A percentile compares a stretch with the other conserved stretches of the same genome.
These are phyloP conservation scores for Seiridium unicorne DNA, from an alignment of 2,329 filamentous ascomycete genomes.

Conservation along the genomic window DNA sequence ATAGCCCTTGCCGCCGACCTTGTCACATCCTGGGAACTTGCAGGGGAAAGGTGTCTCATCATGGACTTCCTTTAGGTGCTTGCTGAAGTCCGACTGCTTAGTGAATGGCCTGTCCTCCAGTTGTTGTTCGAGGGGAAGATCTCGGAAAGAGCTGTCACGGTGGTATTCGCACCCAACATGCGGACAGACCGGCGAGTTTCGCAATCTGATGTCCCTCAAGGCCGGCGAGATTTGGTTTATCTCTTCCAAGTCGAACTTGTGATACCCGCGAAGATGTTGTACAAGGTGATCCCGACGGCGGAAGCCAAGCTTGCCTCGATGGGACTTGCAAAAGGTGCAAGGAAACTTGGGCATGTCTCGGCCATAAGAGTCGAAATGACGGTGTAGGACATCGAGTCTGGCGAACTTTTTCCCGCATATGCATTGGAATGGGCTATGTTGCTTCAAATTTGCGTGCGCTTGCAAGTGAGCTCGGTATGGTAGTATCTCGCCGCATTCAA, in stretches of 20 bases:
- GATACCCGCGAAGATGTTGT: constrained; percentile 35
- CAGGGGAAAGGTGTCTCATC: constrained; percentile 32
- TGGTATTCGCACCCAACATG: constrained; percentile 19
- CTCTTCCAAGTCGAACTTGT: constrained; percentile 26
- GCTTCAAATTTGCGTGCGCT: constrained; percentile 6
- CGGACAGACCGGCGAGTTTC: too few relatives aligned
- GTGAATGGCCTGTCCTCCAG: constrained; percentile 13
- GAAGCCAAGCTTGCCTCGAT: constrained; percentile 31
- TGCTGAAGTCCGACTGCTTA: constrained; percentile 24
- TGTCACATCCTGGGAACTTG: constrained; percentile 24
- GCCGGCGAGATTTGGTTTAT: too few relatives aligned
- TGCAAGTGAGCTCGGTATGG: neutral
- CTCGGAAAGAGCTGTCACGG: constrained; percentile 10
- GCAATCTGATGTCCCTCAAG: too few relatives aligned
- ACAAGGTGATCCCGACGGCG: constrained; percentile 33
- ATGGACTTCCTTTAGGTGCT: constrained; percentile 35
- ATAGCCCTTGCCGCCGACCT: constrained; percentile 20
- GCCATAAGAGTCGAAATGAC: constrained; percentile 19
- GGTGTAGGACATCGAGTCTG: constrained; percentile 22
- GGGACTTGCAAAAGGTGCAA: constrained; percentile 29
- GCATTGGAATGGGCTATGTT: constrained; percentile 18
- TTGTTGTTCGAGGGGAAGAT: constrained; percentile 10
- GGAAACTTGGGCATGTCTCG: constrained; percentile 18
- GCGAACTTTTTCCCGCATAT: constrained; percentile 24
- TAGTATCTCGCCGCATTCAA: constrained; percentile 13